phyloP scores from a whole-genome alignment of 371 early-diverging fungal genomes.

The Rhizopus microsporus region DNA sequence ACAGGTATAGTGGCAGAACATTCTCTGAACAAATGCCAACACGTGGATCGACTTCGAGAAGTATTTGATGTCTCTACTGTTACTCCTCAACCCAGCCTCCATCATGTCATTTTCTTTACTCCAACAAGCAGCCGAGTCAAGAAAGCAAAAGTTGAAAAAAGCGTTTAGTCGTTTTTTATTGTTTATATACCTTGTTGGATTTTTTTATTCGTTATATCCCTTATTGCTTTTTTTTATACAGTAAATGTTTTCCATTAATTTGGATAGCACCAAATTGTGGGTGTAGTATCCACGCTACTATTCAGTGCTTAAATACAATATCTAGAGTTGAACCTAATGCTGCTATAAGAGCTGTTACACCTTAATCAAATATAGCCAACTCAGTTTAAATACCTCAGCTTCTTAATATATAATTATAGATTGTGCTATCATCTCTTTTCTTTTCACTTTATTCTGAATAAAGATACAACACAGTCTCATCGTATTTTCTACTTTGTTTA shows the following conservation, averaged over 20 bases:
- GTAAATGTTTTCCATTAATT: background rate
- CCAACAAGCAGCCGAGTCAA: constrained; percentile 7
- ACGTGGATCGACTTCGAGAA: constrained; percentile 13
- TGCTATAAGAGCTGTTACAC: too few relatives aligned
- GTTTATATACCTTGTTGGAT: background rate
- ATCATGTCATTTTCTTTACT: constrained; percentile 13
- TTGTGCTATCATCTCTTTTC: too few relatives aligned
- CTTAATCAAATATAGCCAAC: too few relatives aligned
- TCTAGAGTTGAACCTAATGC: too few relatives aligned
- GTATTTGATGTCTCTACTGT: constrained; percentile 13
- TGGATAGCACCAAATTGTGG: background rate
- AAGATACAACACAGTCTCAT: too few relatives aligned
- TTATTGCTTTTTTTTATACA: background rate
- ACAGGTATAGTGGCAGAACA: constrained; percentile 7
- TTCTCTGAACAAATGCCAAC: constrained; percentile 6
- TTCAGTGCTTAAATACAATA: too few relatives aligned
- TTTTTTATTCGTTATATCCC: too few relatives aligned
- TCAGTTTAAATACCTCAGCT: too few relatives aligned
- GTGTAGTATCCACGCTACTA: too few relatives aligned
- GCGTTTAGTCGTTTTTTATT: background rate
- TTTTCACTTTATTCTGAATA: too few relatives aligned
- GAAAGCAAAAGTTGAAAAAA: constrained; percentile 1
- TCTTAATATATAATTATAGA: too few relatives aligned
- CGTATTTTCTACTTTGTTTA: too few relatives aligned
- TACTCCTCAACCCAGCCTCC: constrained; percentile 5